Conservation (phyloP, 2,329 filamentous ascomycete species). For the Daldinia eschscholtzii region DNA sequence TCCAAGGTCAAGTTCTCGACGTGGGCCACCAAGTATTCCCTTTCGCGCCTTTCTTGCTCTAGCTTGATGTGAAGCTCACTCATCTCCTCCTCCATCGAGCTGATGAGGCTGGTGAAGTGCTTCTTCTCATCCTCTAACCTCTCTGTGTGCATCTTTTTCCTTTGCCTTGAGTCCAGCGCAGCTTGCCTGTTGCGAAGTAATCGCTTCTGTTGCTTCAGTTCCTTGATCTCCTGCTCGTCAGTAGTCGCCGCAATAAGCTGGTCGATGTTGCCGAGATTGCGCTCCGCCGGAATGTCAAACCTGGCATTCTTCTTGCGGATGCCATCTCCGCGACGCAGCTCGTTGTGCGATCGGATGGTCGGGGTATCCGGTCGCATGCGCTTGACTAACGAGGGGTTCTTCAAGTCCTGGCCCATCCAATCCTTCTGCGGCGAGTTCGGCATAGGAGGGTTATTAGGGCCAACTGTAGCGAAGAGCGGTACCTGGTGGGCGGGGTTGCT, state of each 20-base stretch:
- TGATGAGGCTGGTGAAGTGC: constrained; percentile 81
- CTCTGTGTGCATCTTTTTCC: constrained; percentile 98
- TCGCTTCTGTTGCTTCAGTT: constrained; percentile 98
- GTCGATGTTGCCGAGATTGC: constrained; percentile 95
- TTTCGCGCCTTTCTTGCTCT: constrained; percentile 78
- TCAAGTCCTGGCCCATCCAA: constrained; percentile 65
- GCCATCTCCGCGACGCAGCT: constrained; percentile 82
- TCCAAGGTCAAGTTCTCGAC: constrained; percentile 83
- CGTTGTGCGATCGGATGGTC: constrained; percentile 79
- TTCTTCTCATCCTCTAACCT: constrained; percentile 98
- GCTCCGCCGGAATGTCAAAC: constrained; percentile 95
- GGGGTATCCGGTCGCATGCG: constrained; percentile 77
- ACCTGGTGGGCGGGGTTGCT: constrained; percentile 63
- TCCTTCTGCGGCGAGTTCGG: constrained; percentile 70
- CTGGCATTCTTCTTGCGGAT: constrained; percentile 99
- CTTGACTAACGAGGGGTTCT: constrained; percentile 66
- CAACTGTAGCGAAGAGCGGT: constrained; percentile 67
- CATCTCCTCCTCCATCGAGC: constrained; percentile 82
- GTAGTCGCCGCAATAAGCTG: constrained; percentile 88
- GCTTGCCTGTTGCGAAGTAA: constrained; percentile 95
- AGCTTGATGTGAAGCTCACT: constrained; percentile 75
- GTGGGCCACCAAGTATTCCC: constrained; percentile 79
- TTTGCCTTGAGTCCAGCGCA: constrained; percentile 94
- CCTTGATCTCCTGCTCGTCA: constrained; percentile 94
- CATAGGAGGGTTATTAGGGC: constrained; percentile 62